These are phyloP conservation scores for Colletotrichum costaricense DNA, from an alignment of 2,329 filamentous ascomycete genomes.

Conservation along the genomic window DNA sequence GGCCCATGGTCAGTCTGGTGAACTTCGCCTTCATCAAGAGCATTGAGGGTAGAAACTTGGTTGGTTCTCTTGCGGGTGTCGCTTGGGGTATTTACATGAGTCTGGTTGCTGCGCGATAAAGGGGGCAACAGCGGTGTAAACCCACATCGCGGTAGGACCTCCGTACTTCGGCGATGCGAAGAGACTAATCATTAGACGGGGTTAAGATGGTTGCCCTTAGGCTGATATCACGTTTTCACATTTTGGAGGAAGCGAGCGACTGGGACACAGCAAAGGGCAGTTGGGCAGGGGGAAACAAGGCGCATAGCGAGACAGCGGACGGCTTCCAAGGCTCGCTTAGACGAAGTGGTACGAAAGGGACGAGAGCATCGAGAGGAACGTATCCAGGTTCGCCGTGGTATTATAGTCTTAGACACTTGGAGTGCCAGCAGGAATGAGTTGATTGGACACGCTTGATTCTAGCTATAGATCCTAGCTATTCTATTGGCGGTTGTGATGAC, in stretches of 20 bases:
- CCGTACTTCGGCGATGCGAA: background rate
- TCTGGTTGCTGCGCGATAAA: constrained; percentile 58
- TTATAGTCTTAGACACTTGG: background rate
- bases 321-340: background rate
- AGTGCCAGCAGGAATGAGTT: background rate
- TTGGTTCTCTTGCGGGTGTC: constrained; percentile 78
- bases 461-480: no score
- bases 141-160: background rate
- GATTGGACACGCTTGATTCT: background rate
- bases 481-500: background rate
- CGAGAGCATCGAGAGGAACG: background rate
- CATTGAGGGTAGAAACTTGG: constrained; percentile 76
- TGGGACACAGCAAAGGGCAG: background rate
- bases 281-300: background rate
- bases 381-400: background rate
- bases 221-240: background rate
- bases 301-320: background rate
- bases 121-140: background rate
- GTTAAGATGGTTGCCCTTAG: no score
- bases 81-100: constrained; percentile 83
- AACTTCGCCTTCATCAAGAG: constrained; percentile 78
- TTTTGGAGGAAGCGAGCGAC: background rate
- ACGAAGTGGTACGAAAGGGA: background rate
- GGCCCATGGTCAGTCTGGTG: constrained; percentile 76
- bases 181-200: background rate